Conservation (phyloP, 305 asterid genomes). For the Solanum hybrid region DNA sequence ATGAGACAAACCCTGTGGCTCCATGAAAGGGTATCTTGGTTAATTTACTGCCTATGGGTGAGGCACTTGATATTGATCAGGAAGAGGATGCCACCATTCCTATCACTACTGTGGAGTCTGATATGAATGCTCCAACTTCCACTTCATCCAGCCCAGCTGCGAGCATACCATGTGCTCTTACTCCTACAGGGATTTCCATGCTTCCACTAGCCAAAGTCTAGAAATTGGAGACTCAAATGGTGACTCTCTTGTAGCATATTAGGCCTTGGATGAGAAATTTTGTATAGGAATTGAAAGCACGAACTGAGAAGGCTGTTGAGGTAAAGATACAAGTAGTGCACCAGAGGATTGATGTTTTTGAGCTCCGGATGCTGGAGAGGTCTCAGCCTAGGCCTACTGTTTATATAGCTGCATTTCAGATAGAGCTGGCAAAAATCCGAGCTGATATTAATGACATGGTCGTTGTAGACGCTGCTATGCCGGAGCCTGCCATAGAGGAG, state of each 20-base stretch:
- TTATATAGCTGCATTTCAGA: too few species aligned
- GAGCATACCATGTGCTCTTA: not conserved
- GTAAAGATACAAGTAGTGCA: not conserved
- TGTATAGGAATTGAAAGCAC: not conserved
- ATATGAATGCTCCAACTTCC: not conserved
- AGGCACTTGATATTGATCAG: not conserved
- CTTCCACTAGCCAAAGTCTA: not conserved
- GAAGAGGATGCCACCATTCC: not conserved
- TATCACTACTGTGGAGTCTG: not conserved
- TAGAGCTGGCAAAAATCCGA: fast-evolving
- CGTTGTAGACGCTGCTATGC: too few species aligned
- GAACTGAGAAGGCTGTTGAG: not conserved
- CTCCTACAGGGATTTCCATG: not conserved
- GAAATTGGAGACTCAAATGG: not conserved
- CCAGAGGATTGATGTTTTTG: not conserved
- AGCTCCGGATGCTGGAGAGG: not conserved
- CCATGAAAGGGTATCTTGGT: not conserved
- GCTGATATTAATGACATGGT: fast-evolving
- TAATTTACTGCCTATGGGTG: not conserved
- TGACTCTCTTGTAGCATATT: not conserved
- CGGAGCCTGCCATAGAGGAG: too few species aligned
- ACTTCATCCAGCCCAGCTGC: not conserved
- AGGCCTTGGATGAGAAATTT: not conserved
- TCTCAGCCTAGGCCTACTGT: too few species aligned
- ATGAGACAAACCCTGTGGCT: not conserved